Percentiles rank a stretch among this genome's conserved stretches.
Evolutionary conservation across 331 rosid genomes (phyloP).

Genomic region (Pyrus hybrid): DNA sequence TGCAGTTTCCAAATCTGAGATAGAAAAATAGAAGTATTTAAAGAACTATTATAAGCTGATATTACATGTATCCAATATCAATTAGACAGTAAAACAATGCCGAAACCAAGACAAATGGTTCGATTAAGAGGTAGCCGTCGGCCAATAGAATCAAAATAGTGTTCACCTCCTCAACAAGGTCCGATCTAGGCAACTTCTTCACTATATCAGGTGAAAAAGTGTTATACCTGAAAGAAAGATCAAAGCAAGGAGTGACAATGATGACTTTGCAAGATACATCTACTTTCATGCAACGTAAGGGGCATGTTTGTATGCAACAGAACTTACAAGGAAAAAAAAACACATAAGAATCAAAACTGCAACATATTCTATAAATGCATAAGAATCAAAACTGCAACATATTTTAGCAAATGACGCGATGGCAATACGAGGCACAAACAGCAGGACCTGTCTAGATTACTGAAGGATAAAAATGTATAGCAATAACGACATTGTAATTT

Average conservation of each 20-base stretch:
- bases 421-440: not conserved
- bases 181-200: constrained; percentile 45
- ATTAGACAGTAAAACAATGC: not conserved
- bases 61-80: not conserved
- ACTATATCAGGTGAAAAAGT: constrained; percentile 50
- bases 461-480: not conserved
- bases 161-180: constrained; percentile 47
- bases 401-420: not conserved
- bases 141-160: not conserved
- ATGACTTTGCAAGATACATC: not conserved
- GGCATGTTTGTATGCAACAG: not conserved
- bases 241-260: not conserved
- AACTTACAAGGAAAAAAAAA: not conserved
- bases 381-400: too few relatives aligned
- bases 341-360: not conserved
- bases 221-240: constrained; percentile 31
- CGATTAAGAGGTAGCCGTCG: not conserved
- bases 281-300: not conserved
- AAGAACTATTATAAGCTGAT: not conserved
- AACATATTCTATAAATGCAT: not conserved
- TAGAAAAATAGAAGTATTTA: constrained; percentile 1
- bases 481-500: too few relatives aligned
- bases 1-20: constrained; percentile 79
- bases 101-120: not conserved
- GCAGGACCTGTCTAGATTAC: not conserved